Evolutionary conservation across 805 yeast species (phyloP).

Genomic region (Yarrowia sp.): DNA sequence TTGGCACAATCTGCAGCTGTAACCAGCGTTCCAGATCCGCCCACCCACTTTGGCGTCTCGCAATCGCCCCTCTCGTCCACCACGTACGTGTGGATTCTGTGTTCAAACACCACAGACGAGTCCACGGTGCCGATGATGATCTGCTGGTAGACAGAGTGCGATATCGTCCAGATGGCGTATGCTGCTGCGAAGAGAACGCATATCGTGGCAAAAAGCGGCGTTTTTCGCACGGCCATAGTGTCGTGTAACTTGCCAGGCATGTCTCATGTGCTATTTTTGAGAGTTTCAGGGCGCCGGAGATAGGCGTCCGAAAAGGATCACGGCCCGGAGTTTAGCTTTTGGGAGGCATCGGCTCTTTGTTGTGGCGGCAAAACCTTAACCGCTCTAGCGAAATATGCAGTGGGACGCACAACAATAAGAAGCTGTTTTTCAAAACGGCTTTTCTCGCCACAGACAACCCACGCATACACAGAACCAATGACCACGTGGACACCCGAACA

Average conservation of each 20-base stretch:
- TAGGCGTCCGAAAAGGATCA: background rate
- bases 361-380: background rate
- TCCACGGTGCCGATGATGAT: background rate
- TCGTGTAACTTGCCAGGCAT: too few relatives aligned
- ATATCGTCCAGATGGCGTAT: background rate
- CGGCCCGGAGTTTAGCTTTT: too few relatives aligned
- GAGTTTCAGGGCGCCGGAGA: too few relatives aligned
- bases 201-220: too few relatives aligned
- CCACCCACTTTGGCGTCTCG: background rate
- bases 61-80: background rate
- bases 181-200: background rate
- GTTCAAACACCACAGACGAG: background rate
- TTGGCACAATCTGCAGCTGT: background rate
- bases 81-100: background rate
- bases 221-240: too few relatives aligned
- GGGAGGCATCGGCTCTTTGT: background rate
- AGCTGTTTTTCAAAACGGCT: too few relatives aligned
- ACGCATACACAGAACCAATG: background rate
- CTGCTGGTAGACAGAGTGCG: background rate
- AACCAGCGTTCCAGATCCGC: background rate
- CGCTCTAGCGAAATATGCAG: background rate
- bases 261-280: background rate
- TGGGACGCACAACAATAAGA: background rate
- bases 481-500: conserved; percentile 13
- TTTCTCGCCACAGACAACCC: background rate